Evolutionary conservation across 2,329 filamentous ascomycete species (phyloP).

Genomic region (Ophiostoma australiae): DNA sequence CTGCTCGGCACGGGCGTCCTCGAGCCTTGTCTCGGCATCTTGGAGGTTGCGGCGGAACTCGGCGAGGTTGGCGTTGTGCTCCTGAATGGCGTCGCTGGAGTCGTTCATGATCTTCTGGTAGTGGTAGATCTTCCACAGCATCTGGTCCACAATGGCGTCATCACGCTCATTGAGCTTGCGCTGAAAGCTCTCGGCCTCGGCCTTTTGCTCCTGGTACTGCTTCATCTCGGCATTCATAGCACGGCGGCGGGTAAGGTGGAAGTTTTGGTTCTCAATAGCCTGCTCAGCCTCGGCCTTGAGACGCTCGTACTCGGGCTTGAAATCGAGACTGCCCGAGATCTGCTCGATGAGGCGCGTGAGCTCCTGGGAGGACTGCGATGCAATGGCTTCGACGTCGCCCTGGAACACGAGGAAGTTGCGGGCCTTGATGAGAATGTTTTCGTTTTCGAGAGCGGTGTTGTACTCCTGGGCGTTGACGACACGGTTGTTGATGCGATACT

Average conservation of each 20-base stretch:
- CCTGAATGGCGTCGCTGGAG: constrained; percentile 82
- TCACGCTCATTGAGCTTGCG: constrained; percentile 87
- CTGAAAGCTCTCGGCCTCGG: constrained; percentile 89
- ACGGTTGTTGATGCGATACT: constrained; percentile 95
- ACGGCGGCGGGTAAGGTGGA: constrained; percentile 81
- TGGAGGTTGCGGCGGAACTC: constrained; percentile 86
- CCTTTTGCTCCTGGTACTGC: constrained; percentile 94
- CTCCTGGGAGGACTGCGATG: constrained; percentile 89
- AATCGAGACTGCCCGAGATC: constrained; percentile 92
- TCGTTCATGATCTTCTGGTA: constrained; percentile 92
- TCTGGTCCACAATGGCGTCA: constrained; percentile 84
- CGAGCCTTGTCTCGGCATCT: constrained; percentile 72
- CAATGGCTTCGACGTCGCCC: constrained; percentile 95
- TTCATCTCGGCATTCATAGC: constrained; percentile 98
- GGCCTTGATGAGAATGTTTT: constrained; percentile 97
- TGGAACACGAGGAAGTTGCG: constrained; percentile 98
- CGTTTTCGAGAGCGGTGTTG: constrained; percentile 83
- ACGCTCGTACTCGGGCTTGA: constrained; percentile 87
- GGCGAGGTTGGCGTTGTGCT: constrained; percentile 90
- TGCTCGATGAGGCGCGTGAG: constrained; percentile 92
- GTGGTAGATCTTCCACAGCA: constrained; percentile 94
- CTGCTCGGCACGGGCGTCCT: constrained; percentile 79
- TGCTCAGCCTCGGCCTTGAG: constrained; percentile 83
- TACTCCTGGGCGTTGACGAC: constrained; percentile 85
- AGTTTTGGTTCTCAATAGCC: constrained; percentile 80